These are phyloP conservation scores for Globisporangium radiosum DNA, from an alignment of 352 stramenopile species.

Conservation along the genomic window DNA sequence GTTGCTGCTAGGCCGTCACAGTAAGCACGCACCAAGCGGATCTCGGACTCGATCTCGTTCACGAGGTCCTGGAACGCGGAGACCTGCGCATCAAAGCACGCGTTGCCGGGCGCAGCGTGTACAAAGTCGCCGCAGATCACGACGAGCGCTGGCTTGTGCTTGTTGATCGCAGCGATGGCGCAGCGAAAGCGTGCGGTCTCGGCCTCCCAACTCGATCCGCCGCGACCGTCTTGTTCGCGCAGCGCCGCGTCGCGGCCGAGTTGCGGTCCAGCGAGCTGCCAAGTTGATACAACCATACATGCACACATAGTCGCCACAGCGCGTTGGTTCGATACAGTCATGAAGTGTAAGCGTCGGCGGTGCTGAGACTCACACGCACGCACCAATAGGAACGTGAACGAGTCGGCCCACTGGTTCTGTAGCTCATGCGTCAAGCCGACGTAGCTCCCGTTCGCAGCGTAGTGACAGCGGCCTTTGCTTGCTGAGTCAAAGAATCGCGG, in stretches of 20 bases:
- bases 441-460: constrained; percentile 47
- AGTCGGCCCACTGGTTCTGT: constrained; percentile 70
- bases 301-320: no score
- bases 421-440: constrained; percentile 57
- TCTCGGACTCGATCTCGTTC: constrained; percentile 46
- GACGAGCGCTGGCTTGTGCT: constrained; percentile 49
- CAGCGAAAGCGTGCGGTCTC: constrained; percentile 36
- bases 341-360: background rate
- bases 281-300: background rate
- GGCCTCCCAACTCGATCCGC: constrained; percentile 39
- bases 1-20: background rate
- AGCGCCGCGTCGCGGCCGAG: constrained; percentile 28
- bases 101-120: constrained; percentile 25
- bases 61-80: constrained; percentile 49
- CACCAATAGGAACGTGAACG: constrained; percentile 68
- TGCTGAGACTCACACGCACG: background rate
- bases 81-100: constrained; percentile 38
- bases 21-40: constrained; percentile 40
- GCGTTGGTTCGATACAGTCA: no score
- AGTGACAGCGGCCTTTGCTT: constrained; percentile 45
- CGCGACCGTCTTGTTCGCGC: constrained; percentile 25
- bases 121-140: constrained; percentile 64
- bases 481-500: constrained; percentile 57
- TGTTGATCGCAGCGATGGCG: constrained; percentile 44
- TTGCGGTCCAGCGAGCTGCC: constrained; percentile 44